phyloP scores from a whole-genome alignment of 1,284 basidiomycete species.

The Fomitopsis pinicola region DNA sequence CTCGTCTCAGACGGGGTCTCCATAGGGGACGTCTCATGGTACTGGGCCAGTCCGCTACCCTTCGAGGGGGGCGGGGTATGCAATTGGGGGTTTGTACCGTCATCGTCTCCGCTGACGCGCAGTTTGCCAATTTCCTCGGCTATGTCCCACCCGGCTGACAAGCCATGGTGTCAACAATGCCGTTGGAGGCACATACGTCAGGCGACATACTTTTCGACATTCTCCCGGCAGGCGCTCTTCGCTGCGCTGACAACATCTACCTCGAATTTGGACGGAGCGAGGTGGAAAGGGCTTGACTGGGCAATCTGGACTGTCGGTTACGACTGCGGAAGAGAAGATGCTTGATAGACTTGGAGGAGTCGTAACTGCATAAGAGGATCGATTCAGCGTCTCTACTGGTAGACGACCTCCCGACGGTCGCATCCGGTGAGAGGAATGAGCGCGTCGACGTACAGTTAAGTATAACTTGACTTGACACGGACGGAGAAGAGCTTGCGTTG shows the following conservation, averaged over 20 bases:
- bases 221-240: slow-evolving; percentile 22
- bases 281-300: slow-evolving; percentile 29
- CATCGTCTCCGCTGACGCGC: slow-evolving; percentile 55
- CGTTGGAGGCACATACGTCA: too few species aligned
- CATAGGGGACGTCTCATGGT: slow-evolving; percentile 63
- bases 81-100: slow-evolving; percentile 47
- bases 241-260: slow-evolving; percentile 23
- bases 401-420: slow-evolving; percentile 13
- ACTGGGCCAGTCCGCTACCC: slow-evolving; percentile 46
- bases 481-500: slow-evolving; percentile 40
- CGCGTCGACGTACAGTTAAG: slow-evolving; percentile 51
- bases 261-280: slow-evolving; percentile 11
- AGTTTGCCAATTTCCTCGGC: slow-evolving; percentile 68
- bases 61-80: slow-evolving; percentile 64
- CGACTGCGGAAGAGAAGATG: slow-evolving; percentile 32
- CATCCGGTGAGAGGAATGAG: background rate
- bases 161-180: slow-evolving; percentile 28
- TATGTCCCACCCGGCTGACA: slow-evolving; percentile 60
- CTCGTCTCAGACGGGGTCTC: slow-evolving; percentile 69
- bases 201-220: slow-evolving; percentile 22
- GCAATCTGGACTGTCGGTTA: slow-evolving; percentile 23
- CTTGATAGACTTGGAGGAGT: slow-evolving; percentile 33
- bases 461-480: slow-evolving; percentile 43
- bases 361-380: slow-evolving; percentile 52
- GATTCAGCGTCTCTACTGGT: slow-evolving; percentile 34